Conservation (phyloP, 1,284 basidiomycete species). For the Xerocomus minutiporus region DNA sequence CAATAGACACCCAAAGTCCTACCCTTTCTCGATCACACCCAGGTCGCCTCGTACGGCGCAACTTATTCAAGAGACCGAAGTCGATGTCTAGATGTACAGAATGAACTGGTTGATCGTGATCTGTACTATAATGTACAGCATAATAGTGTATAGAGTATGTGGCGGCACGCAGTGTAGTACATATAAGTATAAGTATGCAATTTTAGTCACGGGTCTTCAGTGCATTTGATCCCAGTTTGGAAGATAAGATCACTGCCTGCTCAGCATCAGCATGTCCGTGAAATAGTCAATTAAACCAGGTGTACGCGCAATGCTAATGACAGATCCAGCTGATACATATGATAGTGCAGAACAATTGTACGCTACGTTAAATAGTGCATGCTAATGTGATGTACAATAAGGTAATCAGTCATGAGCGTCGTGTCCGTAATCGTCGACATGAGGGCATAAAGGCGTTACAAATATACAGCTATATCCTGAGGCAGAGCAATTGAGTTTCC, state of each 20-base stretch:
- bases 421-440: slow-evolving; percentile 9
- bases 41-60: slow-evolving; percentile 19
- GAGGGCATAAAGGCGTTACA: slow-evolving; percentile 2
- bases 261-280: background rate
- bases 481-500: background rate
- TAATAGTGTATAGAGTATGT: background rate
- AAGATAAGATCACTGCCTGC: background rate
- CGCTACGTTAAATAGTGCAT: slow-evolving; percentile 16
- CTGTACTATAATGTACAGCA: background rate
- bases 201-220: background rate
- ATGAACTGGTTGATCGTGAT: background rate
- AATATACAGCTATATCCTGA: slow-evolving; percentile 23
- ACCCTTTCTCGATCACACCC: slow-evolving; percentile 28
- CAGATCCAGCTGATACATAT: slow-evolving; percentile 20
- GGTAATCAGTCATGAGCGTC: slow-evolving; percentile 11
- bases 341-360: slow-evolving; percentile 17
- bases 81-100: slow-evolving; percentile 1
- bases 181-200: background rate
- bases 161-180: slow-evolving; percentile 1
- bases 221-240: slow-evolving; percentile 14
- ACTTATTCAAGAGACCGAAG: slow-evolving; percentile 13
- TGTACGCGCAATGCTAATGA: background rate
- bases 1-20: slow-evolving; percentile 17
- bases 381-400: slow-evolving; percentile 16
- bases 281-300: background rate